Evolutionary conservation across 75 land plant species (phyloP).

Genomic region (Larix kaempferi): DNA sequence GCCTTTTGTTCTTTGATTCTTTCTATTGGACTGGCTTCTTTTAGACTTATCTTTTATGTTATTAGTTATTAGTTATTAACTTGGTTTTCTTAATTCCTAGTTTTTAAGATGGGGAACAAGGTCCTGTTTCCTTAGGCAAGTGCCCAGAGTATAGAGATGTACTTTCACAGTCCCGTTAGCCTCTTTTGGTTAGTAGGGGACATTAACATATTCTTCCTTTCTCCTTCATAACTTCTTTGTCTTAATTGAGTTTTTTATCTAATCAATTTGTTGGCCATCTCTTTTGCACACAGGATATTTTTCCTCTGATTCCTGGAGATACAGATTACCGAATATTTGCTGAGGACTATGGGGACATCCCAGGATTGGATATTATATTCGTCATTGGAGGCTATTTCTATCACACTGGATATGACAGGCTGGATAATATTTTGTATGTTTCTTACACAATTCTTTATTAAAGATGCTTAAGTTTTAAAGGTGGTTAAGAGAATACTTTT

Average conservation of each 20-base stretch:
- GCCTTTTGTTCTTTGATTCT: no score
- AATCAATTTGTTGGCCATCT: not conserved
- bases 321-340: conserved; percentile 95
- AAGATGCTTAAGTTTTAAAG: not conserved
- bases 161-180: no score
- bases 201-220: not conserved
- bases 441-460: conserved; percentile 28
- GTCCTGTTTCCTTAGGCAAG: no score
- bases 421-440: conserved; percentile 84
- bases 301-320: conserved; percentile 91
- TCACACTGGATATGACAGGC: conserved; percentile 83
- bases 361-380: conserved; percentile 93
- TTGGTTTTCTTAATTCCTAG: no score
- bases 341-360: conserved; percentile 80
- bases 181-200: no score
- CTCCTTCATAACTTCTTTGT: not conserved
- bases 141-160: no score
- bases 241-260: not conserved
- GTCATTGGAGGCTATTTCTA: conserved; percentile 88
- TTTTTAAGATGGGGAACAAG: no score
- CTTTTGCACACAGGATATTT: conserved; percentile 65
- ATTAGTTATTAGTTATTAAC: no score
- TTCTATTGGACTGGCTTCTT: no score
- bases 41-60: no score
- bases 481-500: not conserved